Percentiles rank a stretch among this genome's conserved stretches.
phyloP scores from a whole-genome alignment of 495 filamentous ascomycete species.

The Annulohypoxylon bovei region DNA sequence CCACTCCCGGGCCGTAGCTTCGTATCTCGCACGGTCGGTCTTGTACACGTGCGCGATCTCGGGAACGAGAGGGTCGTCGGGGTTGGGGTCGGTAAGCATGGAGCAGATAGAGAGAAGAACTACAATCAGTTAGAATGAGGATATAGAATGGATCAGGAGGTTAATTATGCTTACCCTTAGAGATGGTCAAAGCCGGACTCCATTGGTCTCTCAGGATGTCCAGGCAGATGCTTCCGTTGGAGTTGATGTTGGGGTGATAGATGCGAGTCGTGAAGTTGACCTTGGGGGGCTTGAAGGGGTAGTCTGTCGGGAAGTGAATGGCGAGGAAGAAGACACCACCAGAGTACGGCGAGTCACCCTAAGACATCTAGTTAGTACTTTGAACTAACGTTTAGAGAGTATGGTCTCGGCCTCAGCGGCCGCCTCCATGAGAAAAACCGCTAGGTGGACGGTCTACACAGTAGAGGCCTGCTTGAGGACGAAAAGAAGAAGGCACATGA shows the following conservation, averaged over 20 bases:
- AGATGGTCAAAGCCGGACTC: constrained; percentile 98
- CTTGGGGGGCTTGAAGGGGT: constrained; percentile 99
- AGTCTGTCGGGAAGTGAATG: constrained; percentile 99
- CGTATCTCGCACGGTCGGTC: constrained; percentile 94
- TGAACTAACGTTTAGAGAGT: not conserved
- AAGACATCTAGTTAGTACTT: constrained; percentile 46
- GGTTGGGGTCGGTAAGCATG: constrained; percentile 99
- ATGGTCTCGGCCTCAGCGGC: not conserved
- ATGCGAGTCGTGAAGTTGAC: constrained; percentile 99
- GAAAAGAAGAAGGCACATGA: not conserved
- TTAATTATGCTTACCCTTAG: constrained; percentile 75
- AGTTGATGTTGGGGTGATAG: constrained; percentile 99
- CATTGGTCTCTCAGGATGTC: constrained; percentile 99
- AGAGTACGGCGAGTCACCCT: constrained; percentile 95
- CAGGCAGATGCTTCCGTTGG: constrained; percentile 98
- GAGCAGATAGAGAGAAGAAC: constrained; percentile 99
- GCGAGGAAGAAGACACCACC: constrained; percentile 98
- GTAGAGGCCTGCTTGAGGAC: not conserved
- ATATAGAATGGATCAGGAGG: not conserved
- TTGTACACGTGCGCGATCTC: constrained; percentile 99
- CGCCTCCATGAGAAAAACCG: not conserved
- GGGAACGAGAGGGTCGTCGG: constrained; percentile 96
- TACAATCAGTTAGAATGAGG: constrained; percentile 46
- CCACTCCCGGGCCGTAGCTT: constrained; percentile 97
- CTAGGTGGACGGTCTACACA: not conserved